Percentiles rank a stretch among this genome's conserved stretches.
phyloP scores from a whole-genome alignment of 495 filamentous ascomycete genomes.

The Parathielavia hyrcaniae region DNA sequence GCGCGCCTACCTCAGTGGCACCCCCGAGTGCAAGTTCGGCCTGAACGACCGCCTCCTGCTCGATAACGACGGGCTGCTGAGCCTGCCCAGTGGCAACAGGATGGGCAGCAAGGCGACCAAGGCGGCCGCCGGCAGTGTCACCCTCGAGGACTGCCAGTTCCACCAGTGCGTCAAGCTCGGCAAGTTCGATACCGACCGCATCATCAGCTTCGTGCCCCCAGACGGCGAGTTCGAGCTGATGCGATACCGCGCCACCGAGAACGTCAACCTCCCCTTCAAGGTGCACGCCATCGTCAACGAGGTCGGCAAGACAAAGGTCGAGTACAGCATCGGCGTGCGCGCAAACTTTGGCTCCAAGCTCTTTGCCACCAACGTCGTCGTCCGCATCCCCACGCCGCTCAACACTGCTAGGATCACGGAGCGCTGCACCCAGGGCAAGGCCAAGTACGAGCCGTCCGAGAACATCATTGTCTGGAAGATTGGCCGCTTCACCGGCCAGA shows the following conservation, averaged over 20 bases:
- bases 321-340: constrained; percentile 95
- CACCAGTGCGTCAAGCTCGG: constrained; percentile 98
- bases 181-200: constrained; percentile 94
- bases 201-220: constrained; percentile 95
- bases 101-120: constrained; percentile 80
- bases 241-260: constrained; percentile 98
- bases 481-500: constrained; percentile 88
- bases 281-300: constrained; percentile 98
- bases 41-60: constrained; percentile 93
- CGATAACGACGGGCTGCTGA: constrained; percentile 65
- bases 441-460: constrained; percentile 95
- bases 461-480: constrained; percentile 99
- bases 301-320: constrained; percentile 93
- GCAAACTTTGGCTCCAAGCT: constrained; percentile 95
- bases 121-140: constrained; percentile 91
- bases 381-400: constrained; percentile 90
- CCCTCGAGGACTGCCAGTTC: constrained; percentile 97
- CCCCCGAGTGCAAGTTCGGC: constrained; percentile 98
- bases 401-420: constrained; percentile 96
- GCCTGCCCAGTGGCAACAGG: constrained; percentile 61
- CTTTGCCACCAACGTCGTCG: constrained; percentile 95
- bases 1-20: constrained; percentile 95
- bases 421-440: constrained; percentile 88
- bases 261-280: constrained; percentile 98
- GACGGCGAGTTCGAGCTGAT: constrained; percentile 99